Conservation (phyloP, 2,329 filamentous ascomycete genomes). For the Xylariomycetidae sp. region DNA sequence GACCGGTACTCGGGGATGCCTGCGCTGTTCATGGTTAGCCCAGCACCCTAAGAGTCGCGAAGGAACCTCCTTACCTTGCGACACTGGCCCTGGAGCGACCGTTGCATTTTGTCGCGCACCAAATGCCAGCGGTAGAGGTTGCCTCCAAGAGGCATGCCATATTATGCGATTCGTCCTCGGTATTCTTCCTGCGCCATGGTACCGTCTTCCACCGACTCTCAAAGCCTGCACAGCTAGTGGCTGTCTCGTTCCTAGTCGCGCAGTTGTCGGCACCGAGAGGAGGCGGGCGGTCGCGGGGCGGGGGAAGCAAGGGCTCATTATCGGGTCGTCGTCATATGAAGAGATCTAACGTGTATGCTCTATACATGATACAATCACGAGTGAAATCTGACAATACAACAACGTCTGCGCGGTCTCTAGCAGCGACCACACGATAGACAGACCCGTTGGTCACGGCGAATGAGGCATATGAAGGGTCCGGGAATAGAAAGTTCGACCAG, state of each 20-base stretch:
- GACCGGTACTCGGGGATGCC: constrained; percentile 47
- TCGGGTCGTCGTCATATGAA: constrained; percentile 6
- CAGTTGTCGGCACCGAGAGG: constrained; percentile 12
- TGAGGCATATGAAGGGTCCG: too few relatives aligned
- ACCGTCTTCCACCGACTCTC: constrained; percentile 12
- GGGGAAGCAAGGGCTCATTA: constrained; percentile 18
- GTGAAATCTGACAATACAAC: background rate
- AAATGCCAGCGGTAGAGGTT: constrained; percentile 3
- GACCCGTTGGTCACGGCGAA: too few relatives aligned
- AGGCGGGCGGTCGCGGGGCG: constrained; percentile 13
- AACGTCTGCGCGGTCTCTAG: too few relatives aligned
- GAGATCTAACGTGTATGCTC: background rate
- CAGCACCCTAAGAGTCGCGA: constrained; percentile 4
- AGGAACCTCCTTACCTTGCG: constrained; percentile 12
- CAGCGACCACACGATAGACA: too few relatives aligned
- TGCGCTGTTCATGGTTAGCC: constrained; percentile 6
- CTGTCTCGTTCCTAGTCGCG: constrained; percentile 8
- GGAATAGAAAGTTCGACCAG: too few relatives aligned
- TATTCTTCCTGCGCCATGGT: constrained; percentile 8
- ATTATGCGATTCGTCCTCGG: constrained; percentile 3
- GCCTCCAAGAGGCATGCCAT: constrained; percentile 1
- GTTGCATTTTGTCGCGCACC: constrained; percentile 14
- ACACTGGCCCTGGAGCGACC: constrained; percentile 10
- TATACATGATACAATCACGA: constrained; percentile 3
- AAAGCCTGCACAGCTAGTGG: constrained; percentile 12